Percentiles rank a stretch among this genome's conserved stretches.
Conservation (phyloP, 148 eudicot genomes). For the Chenopodium album region DNA sequence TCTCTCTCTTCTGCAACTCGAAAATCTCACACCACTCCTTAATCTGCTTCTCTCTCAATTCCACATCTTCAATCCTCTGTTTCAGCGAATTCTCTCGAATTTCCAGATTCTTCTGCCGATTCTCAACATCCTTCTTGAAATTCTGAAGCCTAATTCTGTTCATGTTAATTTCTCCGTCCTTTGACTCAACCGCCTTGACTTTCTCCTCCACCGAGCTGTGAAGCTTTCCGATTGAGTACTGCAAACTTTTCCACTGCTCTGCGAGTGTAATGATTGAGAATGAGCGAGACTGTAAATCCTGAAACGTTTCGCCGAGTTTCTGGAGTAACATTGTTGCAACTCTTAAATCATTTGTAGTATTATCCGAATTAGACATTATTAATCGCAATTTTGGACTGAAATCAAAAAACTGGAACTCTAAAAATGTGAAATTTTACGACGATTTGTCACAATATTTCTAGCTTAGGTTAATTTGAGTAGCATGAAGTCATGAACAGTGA, state of each 20-base stretch:
- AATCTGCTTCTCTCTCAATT: background rate
- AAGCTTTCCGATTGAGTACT: background rate
- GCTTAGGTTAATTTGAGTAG: too few species aligned
- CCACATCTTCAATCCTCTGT: slow-evolving; percentile 1
- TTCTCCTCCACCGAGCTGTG: background rate
- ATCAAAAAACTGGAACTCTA: background rate
- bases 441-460: too few species aligned
- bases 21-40: background rate
- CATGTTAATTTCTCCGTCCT: background rate
- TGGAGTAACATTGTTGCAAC: background rate
- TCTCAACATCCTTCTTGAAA: background rate
- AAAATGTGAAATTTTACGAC: too few species aligned
- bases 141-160: background rate
- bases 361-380: slow-evolving; percentile 2
- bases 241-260: background rate
- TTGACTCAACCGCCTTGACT: background rate
- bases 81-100: background rate
- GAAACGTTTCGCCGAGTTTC: slow-evolving; percentile 17
- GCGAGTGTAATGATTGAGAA: background rate
- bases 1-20: slow-evolving; percentile 14
- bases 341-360: background rate
- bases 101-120: slow-evolving; percentile 8
- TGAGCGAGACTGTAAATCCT: slow-evolving; percentile 1
- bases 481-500: too few species aligned
- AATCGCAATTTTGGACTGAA: too few species aligned